Percentiles rank a stretch among this genome's conserved stretches.
These are phyloP conservation scores for Alliaria petiolata DNA, from an alignment of 345 rosid genomes.

Conservation along the genomic window DNA sequence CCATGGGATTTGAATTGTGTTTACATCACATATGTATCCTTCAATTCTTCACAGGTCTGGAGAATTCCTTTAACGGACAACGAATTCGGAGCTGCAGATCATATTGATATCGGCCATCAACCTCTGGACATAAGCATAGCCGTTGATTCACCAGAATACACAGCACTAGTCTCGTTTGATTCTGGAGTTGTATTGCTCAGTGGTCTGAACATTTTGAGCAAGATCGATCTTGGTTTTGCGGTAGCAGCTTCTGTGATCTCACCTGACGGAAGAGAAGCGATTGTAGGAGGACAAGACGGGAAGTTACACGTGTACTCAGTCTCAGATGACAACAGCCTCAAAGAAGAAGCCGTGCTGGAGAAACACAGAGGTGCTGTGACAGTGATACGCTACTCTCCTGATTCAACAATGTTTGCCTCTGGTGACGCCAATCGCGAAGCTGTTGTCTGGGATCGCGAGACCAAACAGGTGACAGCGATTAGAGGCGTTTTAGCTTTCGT, in stretches of 20 bases:
- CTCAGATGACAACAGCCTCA: conserved; percentile 44
- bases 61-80: conserved; percentile 41
- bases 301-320: conserved; percentile 64
- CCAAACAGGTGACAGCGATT: conserved; percentile 46
- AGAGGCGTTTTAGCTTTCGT: not conserved
- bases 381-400: conserved; percentile 64
- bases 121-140: conserved; percentile 63
- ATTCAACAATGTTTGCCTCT: conserved; percentile 71
- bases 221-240: conserved; percentile 47
- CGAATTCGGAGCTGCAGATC: conserved; percentile 46
- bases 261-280: conserved; percentile 67
- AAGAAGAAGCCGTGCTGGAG: conserved; percentile 60
- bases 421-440: conserved; percentile 67
- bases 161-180: conserved; percentile 48
- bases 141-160: conserved; percentile 34
- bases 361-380: conserved; percentile 68
- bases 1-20: not conserved
- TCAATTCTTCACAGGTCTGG: conserved; percentile 48
- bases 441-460: conserved; percentile 60
- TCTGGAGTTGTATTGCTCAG: conserved; percentile 58
- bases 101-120: conserved; percentile 52
- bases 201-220: conserved; percentile 43
- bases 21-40: too few species aligned
- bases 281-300: conserved; percentile 70
- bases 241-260: conserved; percentile 65